These are phyloP conservation scores for Eurotiales sp. DNA, from an alignment of 2,329 filamentous ascomycete genomes.

Conservation along the genomic window DNA sequence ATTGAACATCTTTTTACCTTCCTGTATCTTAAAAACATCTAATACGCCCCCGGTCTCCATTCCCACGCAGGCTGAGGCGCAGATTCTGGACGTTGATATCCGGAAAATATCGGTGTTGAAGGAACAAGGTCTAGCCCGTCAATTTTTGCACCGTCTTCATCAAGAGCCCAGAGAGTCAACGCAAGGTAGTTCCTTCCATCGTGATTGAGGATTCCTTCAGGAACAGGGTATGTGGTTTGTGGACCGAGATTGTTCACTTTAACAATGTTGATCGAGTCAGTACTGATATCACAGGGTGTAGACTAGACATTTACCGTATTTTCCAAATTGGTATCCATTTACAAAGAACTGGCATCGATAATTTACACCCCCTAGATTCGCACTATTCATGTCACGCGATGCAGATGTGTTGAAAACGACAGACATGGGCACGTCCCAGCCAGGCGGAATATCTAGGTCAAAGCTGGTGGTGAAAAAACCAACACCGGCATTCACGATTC, in stretches of 20 bases:
- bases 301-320: conserved; percentile 40
- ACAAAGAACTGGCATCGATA: conserved; percentile 66
- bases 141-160: conserved; percentile 54
- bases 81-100: background rate
- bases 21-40: too few relatives aligned
- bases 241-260: conserved; percentile 67
- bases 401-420: background rate
- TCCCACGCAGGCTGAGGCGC: background rate
- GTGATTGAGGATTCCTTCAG: conserved; percentile 69
- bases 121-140: conserved; percentile 23
- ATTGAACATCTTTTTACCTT: too few relatives aligned
- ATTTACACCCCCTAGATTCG: conserved; percentile 8
- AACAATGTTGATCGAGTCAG: background rate
- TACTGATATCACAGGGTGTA: background rate
- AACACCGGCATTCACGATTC: background rate
- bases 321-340: conserved; percentile 72
- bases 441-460: background rate
- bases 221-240: conserved; percentile 67
- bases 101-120: conserved; percentile 3
- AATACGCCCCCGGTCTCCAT: background rate
- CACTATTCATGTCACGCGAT: background rate
- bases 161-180: conserved; percentile 64
- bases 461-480: conserved; percentile 1
- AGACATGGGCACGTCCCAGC: conserved; percentile 2
- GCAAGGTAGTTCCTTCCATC: conserved; percentile 65